phyloP scores from a whole-genome alignment of 352 stramenopile species.

The Globisporangium recalcitrans region DNA sequence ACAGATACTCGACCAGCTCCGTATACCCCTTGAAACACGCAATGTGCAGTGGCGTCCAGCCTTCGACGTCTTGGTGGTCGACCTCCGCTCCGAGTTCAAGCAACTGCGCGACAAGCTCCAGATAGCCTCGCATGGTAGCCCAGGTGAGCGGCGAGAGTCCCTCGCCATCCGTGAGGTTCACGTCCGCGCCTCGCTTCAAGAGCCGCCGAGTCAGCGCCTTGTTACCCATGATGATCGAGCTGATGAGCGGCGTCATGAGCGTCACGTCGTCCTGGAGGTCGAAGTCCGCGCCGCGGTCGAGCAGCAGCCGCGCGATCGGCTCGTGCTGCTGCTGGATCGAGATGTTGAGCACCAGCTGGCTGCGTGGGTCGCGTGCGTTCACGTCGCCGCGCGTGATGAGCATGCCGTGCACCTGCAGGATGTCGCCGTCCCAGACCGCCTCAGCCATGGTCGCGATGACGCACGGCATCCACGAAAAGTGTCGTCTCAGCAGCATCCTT shows the following conservation, averaged over 20 bases:
- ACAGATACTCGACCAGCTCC: slow-evolving; percentile 65
- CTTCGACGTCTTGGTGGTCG: slow-evolving; percentile 52
- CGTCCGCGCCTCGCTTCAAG: slow-evolving; percentile 47
- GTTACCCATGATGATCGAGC: slow-evolving; percentile 79
- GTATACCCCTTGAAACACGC: slow-evolving; percentile 67
- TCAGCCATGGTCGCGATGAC: slow-evolving; percentile 53
- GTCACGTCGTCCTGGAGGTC: slow-evolving; percentile 57
- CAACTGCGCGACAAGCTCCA: slow-evolving; percentile 70
- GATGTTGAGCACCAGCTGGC: slow-evolving; percentile 64
- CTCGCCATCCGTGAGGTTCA: slow-evolving; percentile 51
- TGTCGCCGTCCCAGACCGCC: slow-evolving; percentile 73
- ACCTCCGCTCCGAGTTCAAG: slow-evolving; percentile 53
- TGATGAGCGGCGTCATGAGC: slow-evolving; percentile 61
- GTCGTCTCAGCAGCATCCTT: slow-evolving; percentile 44
- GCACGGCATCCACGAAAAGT: slow-evolving; percentile 68
- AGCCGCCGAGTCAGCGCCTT: slow-evolving; percentile 62
- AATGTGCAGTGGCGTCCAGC: slow-evolving; percentile 69
- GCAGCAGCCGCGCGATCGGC: slow-evolving; percentile 59
- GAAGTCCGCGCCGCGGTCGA: slow-evolving; percentile 64
- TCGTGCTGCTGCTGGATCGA: slow-evolving; percentile 76
- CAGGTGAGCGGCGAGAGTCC: slow-evolving; percentile 62
- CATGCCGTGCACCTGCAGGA: slow-evolving; percentile 60
- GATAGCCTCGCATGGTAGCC: slow-evolving; percentile 60
- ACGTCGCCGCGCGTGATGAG: slow-evolving; percentile 44
- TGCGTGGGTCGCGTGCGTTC: slow-evolving; percentile 44